Percentiles rank a stretch among this genome's conserved stretches.
These are phyloP conservation scores for Biscutella laevigata DNA, from an alignment of 441 rosid species.

Conservation along the genomic window DNA sequence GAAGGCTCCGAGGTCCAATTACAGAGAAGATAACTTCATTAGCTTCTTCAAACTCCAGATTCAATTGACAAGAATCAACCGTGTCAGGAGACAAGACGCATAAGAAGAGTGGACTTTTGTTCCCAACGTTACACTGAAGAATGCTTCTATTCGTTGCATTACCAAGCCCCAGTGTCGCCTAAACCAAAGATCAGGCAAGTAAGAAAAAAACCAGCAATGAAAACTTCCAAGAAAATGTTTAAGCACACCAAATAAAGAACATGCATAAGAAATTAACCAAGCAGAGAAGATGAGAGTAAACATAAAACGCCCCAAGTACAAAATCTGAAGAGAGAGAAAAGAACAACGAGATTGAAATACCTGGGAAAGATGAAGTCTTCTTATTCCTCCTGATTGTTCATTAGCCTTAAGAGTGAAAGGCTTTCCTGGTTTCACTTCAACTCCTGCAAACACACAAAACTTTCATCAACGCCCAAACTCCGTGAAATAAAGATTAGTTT, in stretches of 20 bases:
- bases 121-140: constrained; percentile 72
- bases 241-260: not conserved
- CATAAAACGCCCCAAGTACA: not conserved
- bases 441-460: constrained; percentile 34
- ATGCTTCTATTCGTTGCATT: constrained; percentile 30
- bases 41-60: constrained; percentile 63
- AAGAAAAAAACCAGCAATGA: not conserved
- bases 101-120: constrained; percentile 47
- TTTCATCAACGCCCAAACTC: not conserved
- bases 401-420: constrained; percentile 39
- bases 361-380: constrained; percentile 65
- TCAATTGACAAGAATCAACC: constrained; percentile 46
- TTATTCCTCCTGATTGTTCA: not conserved
- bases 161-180: constrained; percentile 68
- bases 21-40: constrained; percentile 67
- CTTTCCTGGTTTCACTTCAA: constrained; percentile 57
- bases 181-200: constrained; percentile 8
- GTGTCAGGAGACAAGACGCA: constrained; percentile 49
- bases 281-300: not conserved
- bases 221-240: not conserved
- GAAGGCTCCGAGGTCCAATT: constrained; percentile 61
- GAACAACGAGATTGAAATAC: constrained; percentile 12
- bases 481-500: not conserved
- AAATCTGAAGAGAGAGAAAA: not conserved
- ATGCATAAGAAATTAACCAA: not conserved